phyloP scores from a whole-genome alignment of 2,329 filamentous ascomycete species.

The Microsporum ferrugineum region DNA sequence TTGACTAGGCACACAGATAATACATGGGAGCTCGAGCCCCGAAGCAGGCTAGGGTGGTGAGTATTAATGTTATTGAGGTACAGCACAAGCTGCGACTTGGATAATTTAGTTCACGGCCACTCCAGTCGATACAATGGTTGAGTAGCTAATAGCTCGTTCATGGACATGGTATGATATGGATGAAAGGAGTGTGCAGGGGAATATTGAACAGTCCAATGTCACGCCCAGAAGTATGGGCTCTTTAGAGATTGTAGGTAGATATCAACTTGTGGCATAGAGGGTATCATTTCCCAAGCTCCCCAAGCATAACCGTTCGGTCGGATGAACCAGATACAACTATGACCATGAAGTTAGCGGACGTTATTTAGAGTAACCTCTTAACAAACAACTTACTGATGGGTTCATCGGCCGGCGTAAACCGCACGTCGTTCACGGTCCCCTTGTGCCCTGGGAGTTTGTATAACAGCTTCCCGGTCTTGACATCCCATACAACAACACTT shows the following conservation, averaged over 20 bases:
- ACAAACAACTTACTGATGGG: conserved; percentile 62
- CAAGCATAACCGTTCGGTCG: conserved; percentile 73
- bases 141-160: no score
- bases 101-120: no score
- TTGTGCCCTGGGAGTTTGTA: conserved; percentile 95
- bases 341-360: conserved; percentile 3
- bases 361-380: conserved; percentile 15
- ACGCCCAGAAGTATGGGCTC: background rate
- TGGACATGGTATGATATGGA: no score
- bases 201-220: background rate
- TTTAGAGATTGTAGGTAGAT: background rate
- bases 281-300: conserved; percentile 60
- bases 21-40: no score
- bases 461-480: conserved; percentile 72
- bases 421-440: conserved; percentile 86
- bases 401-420: conserved; percentile 74
- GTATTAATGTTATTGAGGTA: no score
- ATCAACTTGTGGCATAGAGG: background rate
- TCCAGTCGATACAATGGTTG: no score
- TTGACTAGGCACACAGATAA: no score
- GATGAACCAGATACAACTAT: conserved; percentile 79
- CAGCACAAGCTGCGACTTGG: no score
- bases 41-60: no score
- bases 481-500: conserved; percentile 84
- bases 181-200: background rate